phyloP scores from a whole-genome alignment of 768 basidiomycete species.

The Suillus sp. region DNA sequence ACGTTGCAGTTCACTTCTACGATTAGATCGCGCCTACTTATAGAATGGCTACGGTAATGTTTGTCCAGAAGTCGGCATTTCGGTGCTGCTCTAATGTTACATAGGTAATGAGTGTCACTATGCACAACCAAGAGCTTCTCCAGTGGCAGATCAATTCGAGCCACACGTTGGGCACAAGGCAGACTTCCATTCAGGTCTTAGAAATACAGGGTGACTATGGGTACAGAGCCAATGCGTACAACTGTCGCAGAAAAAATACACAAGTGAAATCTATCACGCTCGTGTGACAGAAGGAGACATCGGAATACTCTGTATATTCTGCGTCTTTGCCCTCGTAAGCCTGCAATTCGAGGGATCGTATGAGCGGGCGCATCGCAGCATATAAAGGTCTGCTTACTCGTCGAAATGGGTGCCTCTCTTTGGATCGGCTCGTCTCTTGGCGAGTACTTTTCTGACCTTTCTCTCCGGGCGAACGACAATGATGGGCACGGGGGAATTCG shows the following conservation, averaged over 20 bases:
- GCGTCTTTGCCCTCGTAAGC: slow-evolving; percentile 16
- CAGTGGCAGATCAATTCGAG: neutral
- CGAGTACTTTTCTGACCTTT: slow-evolving; percentile 81
- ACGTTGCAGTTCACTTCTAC: neutral
- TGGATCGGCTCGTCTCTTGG: slow-evolving; percentile 86
- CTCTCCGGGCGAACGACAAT: slow-evolving; percentile 93
- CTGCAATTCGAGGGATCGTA: slow-evolving; percentile 16
- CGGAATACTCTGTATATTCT: slow-evolving; percentile 18
- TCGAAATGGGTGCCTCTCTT: slow-evolving; percentile 86
- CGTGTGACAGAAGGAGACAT: slow-evolving; percentile 18
- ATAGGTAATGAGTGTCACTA: neutral
- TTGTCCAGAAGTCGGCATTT: neutral
- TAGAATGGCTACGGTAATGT: neutral
- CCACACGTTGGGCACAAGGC: neutral
- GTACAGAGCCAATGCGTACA: neutral
- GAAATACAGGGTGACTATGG: neutral
- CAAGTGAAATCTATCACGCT: slow-evolving; percentile 14
- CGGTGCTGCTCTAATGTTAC: neutral
- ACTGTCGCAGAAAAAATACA: neutral
- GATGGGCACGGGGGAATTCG: slow-evolving; percentile 92
- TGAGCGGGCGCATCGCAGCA: neutral
- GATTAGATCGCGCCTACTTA: neutral
- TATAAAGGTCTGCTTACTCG: slow-evolving; percentile 39
- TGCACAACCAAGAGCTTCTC: neutral
- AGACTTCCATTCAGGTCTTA: neutral